Percentiles rank a stretch among this genome's conserved stretches.
Evolutionary conservation across 2,329 filamentous ascomycete genomes (phyloP).

Genomic region (Pyricularia pennisetigena): DNA sequence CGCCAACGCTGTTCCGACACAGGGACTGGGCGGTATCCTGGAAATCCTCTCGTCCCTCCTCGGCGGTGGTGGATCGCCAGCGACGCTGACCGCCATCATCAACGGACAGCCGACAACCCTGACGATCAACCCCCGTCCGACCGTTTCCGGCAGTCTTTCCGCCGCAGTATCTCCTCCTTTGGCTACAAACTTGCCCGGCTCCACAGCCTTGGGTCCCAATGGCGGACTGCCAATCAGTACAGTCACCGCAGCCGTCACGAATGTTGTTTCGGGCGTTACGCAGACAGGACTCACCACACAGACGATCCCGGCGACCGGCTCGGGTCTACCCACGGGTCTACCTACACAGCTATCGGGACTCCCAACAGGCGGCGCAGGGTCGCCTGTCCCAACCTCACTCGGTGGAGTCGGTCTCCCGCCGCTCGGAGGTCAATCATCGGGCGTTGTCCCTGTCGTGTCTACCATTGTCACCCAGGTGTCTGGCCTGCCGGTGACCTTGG

Average conservation of each 20-base stretch:
- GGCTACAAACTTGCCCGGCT: neutral
- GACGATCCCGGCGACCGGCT: neutral
- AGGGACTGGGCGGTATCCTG: neutral
- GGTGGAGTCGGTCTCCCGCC: too few relatives aligned
- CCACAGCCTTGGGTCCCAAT: neutral
- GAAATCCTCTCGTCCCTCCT: neutral
- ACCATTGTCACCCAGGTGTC: too few relatives aligned
- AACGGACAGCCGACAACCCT: neutral
- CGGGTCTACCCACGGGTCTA: too few relatives aligned
- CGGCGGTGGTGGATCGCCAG: too few relatives aligned
- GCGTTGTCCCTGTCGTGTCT: too few relatives aligned
- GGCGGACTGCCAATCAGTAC: neutral
- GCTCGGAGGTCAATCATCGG: too few relatives aligned
- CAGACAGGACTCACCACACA: neutral
- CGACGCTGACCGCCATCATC: neutral
- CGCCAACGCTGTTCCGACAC: neutral
- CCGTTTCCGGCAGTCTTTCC: neutral
- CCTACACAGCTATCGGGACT: too few relatives aligned
- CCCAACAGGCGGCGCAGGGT: too few relatives aligned
- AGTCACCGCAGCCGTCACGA: neutral
- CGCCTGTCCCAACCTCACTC: too few relatives aligned
- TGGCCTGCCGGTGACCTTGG: too few relatives aligned
- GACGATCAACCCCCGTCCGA: neutral
- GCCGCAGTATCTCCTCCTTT: neutral
- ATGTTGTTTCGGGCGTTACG: neutral